Base-by-base conservation (phyloP, 768 basidiomycete genomes). In the Polyporus arcularius region DNA sequence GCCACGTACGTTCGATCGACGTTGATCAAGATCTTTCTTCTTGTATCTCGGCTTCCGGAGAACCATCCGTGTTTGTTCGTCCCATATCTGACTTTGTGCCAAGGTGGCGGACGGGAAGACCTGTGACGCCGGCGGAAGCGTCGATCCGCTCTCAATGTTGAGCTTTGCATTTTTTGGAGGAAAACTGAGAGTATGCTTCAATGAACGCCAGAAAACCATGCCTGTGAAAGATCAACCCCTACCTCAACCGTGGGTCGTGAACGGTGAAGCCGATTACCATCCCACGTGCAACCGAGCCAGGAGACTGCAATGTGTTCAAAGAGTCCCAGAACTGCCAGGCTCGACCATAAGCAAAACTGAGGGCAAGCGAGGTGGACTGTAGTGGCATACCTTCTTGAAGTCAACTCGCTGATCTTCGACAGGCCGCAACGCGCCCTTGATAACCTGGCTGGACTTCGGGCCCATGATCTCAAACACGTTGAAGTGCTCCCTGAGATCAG, bases 401-500 rank as follows among this genome's bases (percentile, higher is more conserved):
- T 86, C 86, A 39, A 72, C 73, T 45, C 84, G 75, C 3, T 87
- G 81, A 6, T 77, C 74, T 4, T 74, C 69, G 12, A 79, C 76
- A 7, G 84, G 84, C 21, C 75, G 80, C 47, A 90, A 68, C 1
- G 82, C 84, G 28, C 88, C 88, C 66, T 82, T 85, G 53, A 90
- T 72, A 11, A 71, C 57, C 54, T 72, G 61, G 70, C 74, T 55
- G 69, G 69, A 59, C 66, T 75, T 90, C 3, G 92, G 92, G 3
- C 96, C 96, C 79, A 90, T 89, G 38, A 98, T 83, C 71, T 98
- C 96, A 66, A 96, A 96, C 5, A 86, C 80, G 62, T 90, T 91
- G 45, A 94, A 66, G 51, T 86, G 82, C 2, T 84, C 85, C 57
- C 88, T 77, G 50, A 95, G 72, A 70, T 96, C 91, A 7, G 81